These are phyloP conservation scores for Xylaria sp. DNA, from an alignment of 495 filamentous ascomycete species.

Conservation along the genomic window DNA sequence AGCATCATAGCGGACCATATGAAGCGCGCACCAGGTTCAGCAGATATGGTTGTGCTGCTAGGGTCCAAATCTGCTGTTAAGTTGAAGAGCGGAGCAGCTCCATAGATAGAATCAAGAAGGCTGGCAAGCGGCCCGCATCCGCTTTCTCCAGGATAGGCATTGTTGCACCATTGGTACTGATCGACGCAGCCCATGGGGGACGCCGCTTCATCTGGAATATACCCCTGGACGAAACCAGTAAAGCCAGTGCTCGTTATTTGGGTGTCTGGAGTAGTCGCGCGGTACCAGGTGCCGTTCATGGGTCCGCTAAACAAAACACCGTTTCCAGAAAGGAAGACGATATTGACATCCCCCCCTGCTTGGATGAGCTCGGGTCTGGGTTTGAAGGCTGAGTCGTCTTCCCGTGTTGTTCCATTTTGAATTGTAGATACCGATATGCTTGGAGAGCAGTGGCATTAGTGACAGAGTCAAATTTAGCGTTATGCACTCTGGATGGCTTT, in stretches of 20 bases:
- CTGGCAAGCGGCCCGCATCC: constrained; percentile 1
- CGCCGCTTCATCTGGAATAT: not conserved
- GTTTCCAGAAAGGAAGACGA: not conserved
- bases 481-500: too few species aligned
- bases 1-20: not conserved
- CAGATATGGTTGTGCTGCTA: not conserved
- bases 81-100: not conserved
- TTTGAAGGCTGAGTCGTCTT: not conserved
- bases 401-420: not conserved
- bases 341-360: not conserved
- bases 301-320: not conserved
- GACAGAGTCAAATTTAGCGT: too few species aligned
- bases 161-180: constrained; percentile 20
- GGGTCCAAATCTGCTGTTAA: not conserved
- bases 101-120: not conserved
- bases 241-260: not conserved
- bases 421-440: too few species aligned
- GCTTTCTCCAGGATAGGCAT: not conserved
- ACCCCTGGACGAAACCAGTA: not conserved
- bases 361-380: not conserved
- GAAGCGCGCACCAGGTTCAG: not conserved
- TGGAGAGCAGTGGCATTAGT: not conserved
- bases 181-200: constrained; percentile 20
- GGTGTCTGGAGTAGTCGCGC: too few species aligned
- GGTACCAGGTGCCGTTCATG: not conserved